Conservation (phyloP, 768 basidiomycete species). For the Suillus placidus region DNA sequence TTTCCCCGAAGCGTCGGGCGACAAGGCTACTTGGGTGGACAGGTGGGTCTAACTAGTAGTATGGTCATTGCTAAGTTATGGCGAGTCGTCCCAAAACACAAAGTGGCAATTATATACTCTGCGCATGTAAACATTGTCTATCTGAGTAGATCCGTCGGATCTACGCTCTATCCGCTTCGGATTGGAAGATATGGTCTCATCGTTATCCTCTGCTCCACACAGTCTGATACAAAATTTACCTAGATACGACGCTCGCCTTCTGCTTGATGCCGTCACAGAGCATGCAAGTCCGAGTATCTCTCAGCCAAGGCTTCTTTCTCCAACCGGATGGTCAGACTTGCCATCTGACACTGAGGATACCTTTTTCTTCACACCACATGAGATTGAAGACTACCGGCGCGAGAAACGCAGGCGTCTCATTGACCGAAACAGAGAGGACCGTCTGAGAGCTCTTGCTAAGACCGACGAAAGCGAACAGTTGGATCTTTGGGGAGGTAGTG, state of each 20-base stretch:
- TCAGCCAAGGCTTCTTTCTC: conserved; percentile 38
- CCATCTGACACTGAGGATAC: conserved; percentile 86
- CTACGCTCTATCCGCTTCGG: conserved; percentile 3
- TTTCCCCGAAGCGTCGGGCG: conserved; percentile 12
- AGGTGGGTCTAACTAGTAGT: conserved; percentile 60
- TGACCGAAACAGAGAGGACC: conserved; percentile 61
- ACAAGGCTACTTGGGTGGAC: conserved; percentile 69
- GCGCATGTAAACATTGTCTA: conserved; percentile 2
- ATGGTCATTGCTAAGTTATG: neutral
- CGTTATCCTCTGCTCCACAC: conserved; percentile 18
- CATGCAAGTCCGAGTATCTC: conserved; percentile 2
- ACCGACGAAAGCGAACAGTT: conserved; percentile 41
- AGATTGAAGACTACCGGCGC: conserved; percentile 64
- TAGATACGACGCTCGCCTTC: conserved; percentile 82
- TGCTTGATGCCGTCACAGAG: conserved; percentile 56
- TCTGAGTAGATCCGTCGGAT: conserved; percentile 13
- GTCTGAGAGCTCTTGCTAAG: conserved; percentile 58
- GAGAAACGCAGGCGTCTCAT: conserved; percentile 69
- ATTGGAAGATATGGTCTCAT: conserved; percentile 21
- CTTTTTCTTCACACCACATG: conserved; percentile 73
- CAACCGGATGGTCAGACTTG: conserved; percentile 79
- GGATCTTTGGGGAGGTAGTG: conserved; percentile 67
- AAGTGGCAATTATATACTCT: conserved; percentile 4
- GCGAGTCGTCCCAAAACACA: neutral
- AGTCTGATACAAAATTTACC: conserved; percentile 23